A percentile compares a stretch with the other conserved stretches of the same genome.
These are phyloP conservation scores for Stylosanthes scabra DNA, from an alignment of 331 rosid species.

Conservation along the genomic window DNA sequence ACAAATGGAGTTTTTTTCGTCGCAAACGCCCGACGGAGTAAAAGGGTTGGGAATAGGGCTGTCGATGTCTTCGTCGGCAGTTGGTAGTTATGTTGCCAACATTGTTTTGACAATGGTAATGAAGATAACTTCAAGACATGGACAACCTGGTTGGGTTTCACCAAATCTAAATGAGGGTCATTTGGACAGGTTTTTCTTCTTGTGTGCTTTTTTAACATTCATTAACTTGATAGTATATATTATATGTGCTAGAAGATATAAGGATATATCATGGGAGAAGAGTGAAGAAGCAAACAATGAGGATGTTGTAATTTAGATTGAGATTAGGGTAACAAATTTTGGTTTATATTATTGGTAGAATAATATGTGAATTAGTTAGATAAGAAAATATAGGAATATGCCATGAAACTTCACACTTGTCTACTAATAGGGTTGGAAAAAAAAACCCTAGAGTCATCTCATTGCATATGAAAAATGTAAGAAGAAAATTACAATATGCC, in stretches of 20 bases:
- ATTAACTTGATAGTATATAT: slow-evolving; percentile 48
- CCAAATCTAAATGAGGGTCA: slow-evolving; percentile 64
- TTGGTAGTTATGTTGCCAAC: slow-evolving; percentile 60
- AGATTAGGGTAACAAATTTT: not conserved
- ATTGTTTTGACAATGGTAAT: slow-evolving; percentile 53
- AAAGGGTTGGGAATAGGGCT: slow-evolving; percentile 65
- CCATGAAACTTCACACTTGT: not conserved
- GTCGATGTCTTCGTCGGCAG: slow-evolving; percentile 60
- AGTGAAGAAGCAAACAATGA: slow-evolving; percentile 18
- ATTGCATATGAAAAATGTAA: no score
- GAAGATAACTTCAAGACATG: slow-evolving; percentile 50
- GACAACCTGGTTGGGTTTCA: slow-evolving; percentile 67
- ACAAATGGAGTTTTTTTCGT: slow-evolving; percentile 63
- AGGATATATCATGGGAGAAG: slow-evolving; percentile 45
- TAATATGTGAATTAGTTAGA: not conserved
- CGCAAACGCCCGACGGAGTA: slow-evolving; percentile 60
- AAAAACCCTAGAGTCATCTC: no score
- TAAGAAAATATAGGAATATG: not conserved
- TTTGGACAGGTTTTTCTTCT: slow-evolving; percentile 63
- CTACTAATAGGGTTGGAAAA: no score
- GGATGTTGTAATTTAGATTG: slow-evolving; percentile 16
- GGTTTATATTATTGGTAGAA: not conserved
- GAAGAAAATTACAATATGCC: no score
- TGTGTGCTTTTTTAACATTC: slow-evolving; percentile 52
- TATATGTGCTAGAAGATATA: slow-evolving; percentile 51